Base-by-base conservation (phyloP, 805 yeast species). In the Wickerhamiella sergipiensis region DNA sequence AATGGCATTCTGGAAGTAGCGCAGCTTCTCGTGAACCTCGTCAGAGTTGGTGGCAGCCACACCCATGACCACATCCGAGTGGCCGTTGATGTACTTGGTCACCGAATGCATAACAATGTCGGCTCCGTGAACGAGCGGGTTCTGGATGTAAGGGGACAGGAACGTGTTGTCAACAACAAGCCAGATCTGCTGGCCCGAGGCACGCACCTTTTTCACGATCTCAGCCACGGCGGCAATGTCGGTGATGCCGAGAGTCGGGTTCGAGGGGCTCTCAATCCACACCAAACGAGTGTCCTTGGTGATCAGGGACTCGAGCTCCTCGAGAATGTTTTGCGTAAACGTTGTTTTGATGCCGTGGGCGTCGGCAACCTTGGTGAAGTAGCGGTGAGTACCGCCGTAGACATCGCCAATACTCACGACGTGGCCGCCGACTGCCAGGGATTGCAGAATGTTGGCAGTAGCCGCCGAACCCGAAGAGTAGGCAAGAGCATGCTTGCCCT, bases 351-450 rank as follows among this genome's bases (percentile, higher is more conserved):
- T 83, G 52, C 90, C 90, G 64, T 85, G 92, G 46, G 85, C 76
- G 63, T 73, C 72, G 54, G 90, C 95, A 47, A 85, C 95, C 65
- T 83, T 77, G 64, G 95, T 81, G 74, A 85, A 85, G 69, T 86
- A 85, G 68, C 95, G 75, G 72, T 85, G 92, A 52, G 95, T 85
- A 60, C 95, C 95, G 55, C 95, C 95, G 67, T 85, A 85, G 46
- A 85, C 95, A 61, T 85, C 95, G 59, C 85, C 88, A 61, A 85
- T 80, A 46, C 87, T 80, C 47, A 85, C 72, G 43, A 83, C 83
- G 63, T 86, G 92, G 46, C 81, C 83, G 26, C 13, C 26, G 55
- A 77, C 75, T 44, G 84, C 80, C 60, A 86, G 71, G 31, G 83
- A 75, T 67, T 85, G 95, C 61, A 85, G 70, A 44, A 85, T 72